These are phyloP conservation scores for Prunus mira DNA, from an alignment of 306 rosid genomes.

Conservation along the genomic window DNA sequence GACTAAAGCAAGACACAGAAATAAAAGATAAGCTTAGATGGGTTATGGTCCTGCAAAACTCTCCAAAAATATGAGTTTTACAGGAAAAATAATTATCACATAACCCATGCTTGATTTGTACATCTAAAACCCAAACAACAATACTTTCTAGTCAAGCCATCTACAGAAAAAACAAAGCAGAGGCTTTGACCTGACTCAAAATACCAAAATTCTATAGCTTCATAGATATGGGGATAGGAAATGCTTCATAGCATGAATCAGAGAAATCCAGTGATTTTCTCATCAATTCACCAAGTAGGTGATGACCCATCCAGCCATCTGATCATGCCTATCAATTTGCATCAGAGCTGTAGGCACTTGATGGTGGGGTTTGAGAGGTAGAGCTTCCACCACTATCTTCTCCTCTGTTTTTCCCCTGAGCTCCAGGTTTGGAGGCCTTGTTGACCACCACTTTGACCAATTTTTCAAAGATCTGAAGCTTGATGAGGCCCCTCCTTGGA, in stretches of 20 bases:
- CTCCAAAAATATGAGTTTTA: constrained; percentile 14
- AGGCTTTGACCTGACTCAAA: not conserved
- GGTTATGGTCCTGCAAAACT: constrained; percentile 20
- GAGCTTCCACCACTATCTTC: constrained; percentile 3
- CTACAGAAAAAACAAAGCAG: not conserved
- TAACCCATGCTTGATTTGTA: not conserved
- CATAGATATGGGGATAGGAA: not conserved
- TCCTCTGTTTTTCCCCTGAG: not conserved
- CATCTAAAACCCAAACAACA: not conserved
- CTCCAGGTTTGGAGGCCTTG: constrained; percentile 3
- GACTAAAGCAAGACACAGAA: not conserved
- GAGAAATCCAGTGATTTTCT: not conserved
- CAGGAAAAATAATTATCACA: not conserved
- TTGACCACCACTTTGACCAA: constrained; percentile 14
- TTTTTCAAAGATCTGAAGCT: constrained; percentile 15
- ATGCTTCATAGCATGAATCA: not conserved
- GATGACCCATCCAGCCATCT: not conserved
- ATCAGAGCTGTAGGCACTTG: constrained; percentile 10
- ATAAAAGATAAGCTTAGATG: not conserved
- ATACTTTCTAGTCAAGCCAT: too few relatives aligned
- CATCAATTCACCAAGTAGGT: not conserved
- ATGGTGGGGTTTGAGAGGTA: constrained; percentile 7
- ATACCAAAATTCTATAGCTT: not conserved
- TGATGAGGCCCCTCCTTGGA: constrained; percentile 30
- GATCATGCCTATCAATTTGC: not conserved